These are phyloP conservation scores for Biscutella laevigata DNA, from an alignment of 441 rosid species.

Conservation along the genomic window DNA sequence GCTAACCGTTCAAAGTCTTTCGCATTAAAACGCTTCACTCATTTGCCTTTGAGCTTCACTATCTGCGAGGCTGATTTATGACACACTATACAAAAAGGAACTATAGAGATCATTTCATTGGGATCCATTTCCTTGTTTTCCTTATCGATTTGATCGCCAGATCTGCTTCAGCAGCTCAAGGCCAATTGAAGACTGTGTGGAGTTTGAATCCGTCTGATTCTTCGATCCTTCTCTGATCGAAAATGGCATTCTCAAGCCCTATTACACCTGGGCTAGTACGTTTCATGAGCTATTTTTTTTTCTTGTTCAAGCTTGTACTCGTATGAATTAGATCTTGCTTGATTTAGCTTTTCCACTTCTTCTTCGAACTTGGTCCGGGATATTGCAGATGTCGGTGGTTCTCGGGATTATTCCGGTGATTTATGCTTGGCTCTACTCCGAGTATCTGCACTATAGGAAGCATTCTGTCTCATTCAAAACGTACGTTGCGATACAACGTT, in stretches of 20 bases:
- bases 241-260: conserved; percentile 55
- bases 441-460: conserved; percentile 44
- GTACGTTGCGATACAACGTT: conserved; percentile 27
- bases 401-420: conserved; percentile 47
- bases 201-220: conserved; percentile 11
- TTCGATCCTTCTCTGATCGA: neutral
- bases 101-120: too few species aligned
- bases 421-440: conserved; percentile 50
- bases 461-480: conserved; percentile 33
- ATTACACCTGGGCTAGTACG: conserved; percentile 78
- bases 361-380: neutral
- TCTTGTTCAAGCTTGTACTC: neutral
- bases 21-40: too few species aligned
- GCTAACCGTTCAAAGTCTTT: too few species aligned
- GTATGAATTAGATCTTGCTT: conserved; percentile 20
- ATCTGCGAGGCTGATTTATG: too few species aligned
- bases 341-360: neutral
- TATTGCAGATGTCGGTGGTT: conserved; percentile 47
- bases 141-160: too few species aligned
- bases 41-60: too few species aligned
- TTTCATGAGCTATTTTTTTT: neutral
- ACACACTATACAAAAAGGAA: too few species aligned
- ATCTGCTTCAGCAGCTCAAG: too few species aligned
- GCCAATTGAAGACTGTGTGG: too few species aligned
- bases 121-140: too few species aligned